Percentiles rank a stretch among this genome's conserved stretches.
These are phyloP conservation scores for Sugiyamaella lignohabitans DNA, from an alignment of 805 yeast genomes.

Conservation along the genomic window DNA sequence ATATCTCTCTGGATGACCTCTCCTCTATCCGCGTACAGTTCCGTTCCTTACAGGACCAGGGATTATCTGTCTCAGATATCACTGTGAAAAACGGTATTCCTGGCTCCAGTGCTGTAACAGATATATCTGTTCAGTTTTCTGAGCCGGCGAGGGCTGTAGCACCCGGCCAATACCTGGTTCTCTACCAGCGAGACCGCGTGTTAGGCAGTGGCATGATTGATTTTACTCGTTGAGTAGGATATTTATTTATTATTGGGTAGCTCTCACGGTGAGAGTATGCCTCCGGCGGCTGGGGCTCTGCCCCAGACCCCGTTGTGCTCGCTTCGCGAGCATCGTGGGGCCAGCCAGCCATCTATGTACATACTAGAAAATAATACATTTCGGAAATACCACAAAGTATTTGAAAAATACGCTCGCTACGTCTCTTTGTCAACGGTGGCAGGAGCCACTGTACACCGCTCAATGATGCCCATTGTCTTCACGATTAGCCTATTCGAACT, in stretches of 20 bases:
- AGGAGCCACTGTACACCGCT: too few species aligned
- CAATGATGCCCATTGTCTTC: too few species aligned
- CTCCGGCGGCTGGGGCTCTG: conserved; percentile 1
- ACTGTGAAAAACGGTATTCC: conserved; percentile 1
- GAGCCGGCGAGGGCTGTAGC: conserved; percentile 66
- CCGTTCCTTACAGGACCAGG: conserved; percentile 67
- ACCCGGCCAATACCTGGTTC: conserved; percentile 78
- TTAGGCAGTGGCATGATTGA: conserved; percentile 43
- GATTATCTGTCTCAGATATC: conserved; percentile 31
- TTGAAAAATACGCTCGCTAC: too few species aligned
- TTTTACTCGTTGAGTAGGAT: neutral
- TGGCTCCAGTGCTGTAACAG: conserved; percentile 13
- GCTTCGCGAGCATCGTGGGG: neutral
- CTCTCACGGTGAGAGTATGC: too few species aligned
- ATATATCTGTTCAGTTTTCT: conserved; percentile 36
- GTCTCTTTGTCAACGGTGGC: too few species aligned
- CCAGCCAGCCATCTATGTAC: too few species aligned
- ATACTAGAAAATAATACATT: too few species aligned
- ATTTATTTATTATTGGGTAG: too few species aligned
- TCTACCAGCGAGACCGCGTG: conserved; percentile 61
- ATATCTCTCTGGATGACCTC: conserved; percentile 13
- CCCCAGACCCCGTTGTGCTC: neutral
- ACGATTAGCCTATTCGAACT: too few species aligned
- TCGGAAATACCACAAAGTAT: too few species aligned
- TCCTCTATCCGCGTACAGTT: conserved; percentile 49